A percentile compares a stretch with the other conserved stretches of the same genome.
phyloP scores from a whole-genome alignment of 176 grass and related monocot species.

The Carex parvula region DNA sequence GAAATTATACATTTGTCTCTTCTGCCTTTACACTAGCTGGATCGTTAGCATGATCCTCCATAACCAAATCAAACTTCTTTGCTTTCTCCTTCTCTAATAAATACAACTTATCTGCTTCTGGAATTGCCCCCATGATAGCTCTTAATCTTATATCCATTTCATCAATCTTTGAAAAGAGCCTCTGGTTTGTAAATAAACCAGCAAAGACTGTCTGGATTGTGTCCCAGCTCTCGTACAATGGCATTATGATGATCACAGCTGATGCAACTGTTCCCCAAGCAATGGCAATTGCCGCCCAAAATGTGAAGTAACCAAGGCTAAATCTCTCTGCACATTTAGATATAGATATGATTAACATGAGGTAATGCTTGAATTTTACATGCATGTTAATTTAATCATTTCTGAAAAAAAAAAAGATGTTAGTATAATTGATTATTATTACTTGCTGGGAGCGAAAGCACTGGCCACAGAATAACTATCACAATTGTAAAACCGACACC shows the following conservation, averaged over 20 bases:
- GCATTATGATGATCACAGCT: constrained; percentile 56
- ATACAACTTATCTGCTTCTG: constrained; percentile 43
- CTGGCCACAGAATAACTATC: constrained; percentile 62
- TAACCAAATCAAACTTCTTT: constrained; percentile 32
- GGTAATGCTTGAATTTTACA: not conserved
- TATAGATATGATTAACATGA: not conserved
- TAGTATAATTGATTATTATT: constrained; percentile 15
- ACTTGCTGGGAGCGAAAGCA: constrained; percentile 58
- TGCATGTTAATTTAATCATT: not conserved
- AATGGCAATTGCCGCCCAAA: constrained; percentile 53
- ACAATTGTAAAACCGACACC: constrained; percentile 47
- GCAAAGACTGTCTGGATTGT: constrained; percentile 43
- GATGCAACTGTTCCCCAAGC: constrained; percentile 59
- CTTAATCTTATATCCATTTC: constrained; percentile 41
- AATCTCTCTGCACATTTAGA: constrained; percentile 36
- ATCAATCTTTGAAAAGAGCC: constrained; percentile 36
- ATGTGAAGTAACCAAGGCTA: constrained; percentile 62
- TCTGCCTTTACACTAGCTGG: not conserved
- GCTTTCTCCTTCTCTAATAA: constrained; percentile 28
- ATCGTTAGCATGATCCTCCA: not conserved
- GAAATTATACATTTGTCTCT: not conserved
- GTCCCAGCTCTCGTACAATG: constrained; percentile 52
- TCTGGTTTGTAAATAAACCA: constrained; percentile 63
- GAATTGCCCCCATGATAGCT: constrained; percentile 48
- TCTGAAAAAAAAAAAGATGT: not conserved